These are phyloP conservation scores for Vaucheria bursata DNA, from an alignment of 352 stramenopile genomes.

Conservation along the genomic window DNA sequence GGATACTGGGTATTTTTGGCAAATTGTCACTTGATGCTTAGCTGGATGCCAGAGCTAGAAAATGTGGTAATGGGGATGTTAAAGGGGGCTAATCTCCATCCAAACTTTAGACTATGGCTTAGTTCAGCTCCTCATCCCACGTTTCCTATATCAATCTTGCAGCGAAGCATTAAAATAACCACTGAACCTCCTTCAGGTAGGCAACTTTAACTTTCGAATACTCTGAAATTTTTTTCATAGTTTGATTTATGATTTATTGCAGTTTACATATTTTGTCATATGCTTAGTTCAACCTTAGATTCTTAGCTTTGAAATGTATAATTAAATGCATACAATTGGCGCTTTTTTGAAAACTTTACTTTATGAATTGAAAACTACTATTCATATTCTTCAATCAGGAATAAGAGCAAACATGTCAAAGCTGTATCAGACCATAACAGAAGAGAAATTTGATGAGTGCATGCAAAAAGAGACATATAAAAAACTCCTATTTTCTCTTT, in stretches of 20 bases:
- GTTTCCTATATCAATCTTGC: conserved; percentile 87
- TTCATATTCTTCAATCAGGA: no score
- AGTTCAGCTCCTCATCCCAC: conserved; percentile 80
- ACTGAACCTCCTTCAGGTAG: conserved; percentile 82
- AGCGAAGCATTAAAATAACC: conserved; percentile 90
- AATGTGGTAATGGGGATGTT: conserved; percentile 59
- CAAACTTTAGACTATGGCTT: conserved; percentile 82
- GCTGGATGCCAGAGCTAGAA: conserved; percentile 83
- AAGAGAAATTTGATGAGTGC: conserved; percentile 49
- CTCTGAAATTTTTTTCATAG: no score
- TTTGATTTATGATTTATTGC: no score
- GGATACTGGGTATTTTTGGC: conserved; percentile 88
- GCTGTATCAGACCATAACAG: conserved; percentile 82
- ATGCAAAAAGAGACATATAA: conserved; percentile 52
- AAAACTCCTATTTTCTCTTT: conserved; percentile 76
- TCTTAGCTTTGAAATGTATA: no score
- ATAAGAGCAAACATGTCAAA: conserved; percentile 81
- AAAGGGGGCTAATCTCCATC: not conserved
- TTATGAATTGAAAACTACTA: no score
- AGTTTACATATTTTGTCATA: no score
- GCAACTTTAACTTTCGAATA: no score
- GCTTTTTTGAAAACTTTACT: no score
- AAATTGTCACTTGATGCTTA: conserved; percentile 91
- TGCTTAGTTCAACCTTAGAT: no score
- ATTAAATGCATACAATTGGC: no score